A percentile compares a stretch with the other conserved stretches of the same genome.
These are phyloP conservation scores for Silene conica DNA, from an alignment of 148 eudicot species.

Conservation along the genomic window DNA sequence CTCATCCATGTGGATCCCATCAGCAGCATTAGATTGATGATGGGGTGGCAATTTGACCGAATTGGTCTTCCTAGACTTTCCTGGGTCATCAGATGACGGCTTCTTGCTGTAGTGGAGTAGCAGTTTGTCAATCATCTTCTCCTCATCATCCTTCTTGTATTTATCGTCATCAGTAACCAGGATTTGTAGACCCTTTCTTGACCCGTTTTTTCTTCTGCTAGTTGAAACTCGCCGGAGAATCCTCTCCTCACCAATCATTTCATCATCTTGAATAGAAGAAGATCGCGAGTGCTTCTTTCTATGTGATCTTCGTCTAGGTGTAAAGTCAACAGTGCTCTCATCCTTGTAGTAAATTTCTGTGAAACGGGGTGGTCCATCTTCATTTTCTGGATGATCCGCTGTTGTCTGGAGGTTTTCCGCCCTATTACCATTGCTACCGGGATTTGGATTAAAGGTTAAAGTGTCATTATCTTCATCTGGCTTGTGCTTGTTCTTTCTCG, in stretches of 20 bases:
- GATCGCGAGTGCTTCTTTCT: constrained; percentile 55
- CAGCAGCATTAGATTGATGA: constrained; percentile 19
- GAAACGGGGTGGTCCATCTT: constrained; percentile 23
- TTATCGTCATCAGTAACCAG: constrained; percentile 52
- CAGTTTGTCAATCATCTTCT: constrained; percentile 71
- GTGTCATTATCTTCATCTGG: constrained; percentile 28
- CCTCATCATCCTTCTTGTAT: constrained; percentile 61
- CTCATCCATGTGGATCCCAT: background rate
- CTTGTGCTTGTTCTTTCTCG: constrained; percentile 37
- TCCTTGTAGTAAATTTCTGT: constrained; percentile 46
- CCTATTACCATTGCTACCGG: constrained; percentile 22
- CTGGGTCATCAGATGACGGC: constrained; percentile 47
- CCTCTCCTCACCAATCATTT: constrained; percentile 38
- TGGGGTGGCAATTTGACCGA: constrained; percentile 23
- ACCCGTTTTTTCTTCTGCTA: constrained; percentile 66
- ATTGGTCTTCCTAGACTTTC: constrained; percentile 39
- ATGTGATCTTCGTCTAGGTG: constrained; percentile 62
- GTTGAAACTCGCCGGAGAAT: constrained; percentile 50
- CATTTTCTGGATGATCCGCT: constrained; percentile 22
- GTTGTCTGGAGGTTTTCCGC: constrained; percentile 30
- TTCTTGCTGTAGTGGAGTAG: constrained; percentile 80
- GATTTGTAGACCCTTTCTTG: constrained; percentile 69
- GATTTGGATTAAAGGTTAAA: constrained; percentile 25
- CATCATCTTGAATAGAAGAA: constrained; percentile 30
- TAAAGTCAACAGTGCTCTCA: constrained; percentile 27